phyloP scores from a whole-genome alignment of 768 basidiomycete species.

The Suillus subalutaceus region DNA sequence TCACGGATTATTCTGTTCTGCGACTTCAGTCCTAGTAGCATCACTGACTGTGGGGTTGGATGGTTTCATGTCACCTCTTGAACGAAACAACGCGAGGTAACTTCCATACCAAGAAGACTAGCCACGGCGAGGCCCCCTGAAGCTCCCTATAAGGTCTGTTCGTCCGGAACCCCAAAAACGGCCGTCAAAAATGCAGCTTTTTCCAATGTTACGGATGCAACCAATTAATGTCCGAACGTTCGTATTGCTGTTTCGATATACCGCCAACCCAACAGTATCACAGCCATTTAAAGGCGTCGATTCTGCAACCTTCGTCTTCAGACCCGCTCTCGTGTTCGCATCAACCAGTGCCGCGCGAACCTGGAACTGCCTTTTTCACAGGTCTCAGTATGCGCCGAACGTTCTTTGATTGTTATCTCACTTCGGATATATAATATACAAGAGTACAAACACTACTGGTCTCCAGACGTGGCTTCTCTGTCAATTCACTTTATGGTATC shows the following conservation, averaged over 20 bases:
- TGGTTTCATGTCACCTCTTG: too few relatives aligned
- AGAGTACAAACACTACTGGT: background rate
- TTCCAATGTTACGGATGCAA: too few relatives aligned
- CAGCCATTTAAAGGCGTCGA: slow-evolving; percentile 57
- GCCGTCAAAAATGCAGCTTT: too few relatives aligned
- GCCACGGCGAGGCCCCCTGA: too few relatives aligned
- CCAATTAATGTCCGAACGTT: too few relatives aligned
- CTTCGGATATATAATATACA: slow-evolving; percentile 12
- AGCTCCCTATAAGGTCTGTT: too few relatives aligned
- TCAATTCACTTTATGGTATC: background rate
- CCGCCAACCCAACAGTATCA: slow-evolving; percentile 12
- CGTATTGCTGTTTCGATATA: background rate
- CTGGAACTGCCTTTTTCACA: slow-evolving; percentile 42
- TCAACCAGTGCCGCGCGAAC: slow-evolving; percentile 66
- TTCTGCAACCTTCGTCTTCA: background rate
- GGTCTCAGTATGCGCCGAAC: slow-evolving; percentile 70
- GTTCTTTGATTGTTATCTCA: slow-evolving; percentile 77
- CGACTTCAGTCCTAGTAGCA: too few relatives aligned
- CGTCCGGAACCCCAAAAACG: too few relatives aligned
- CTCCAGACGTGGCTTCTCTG: background rate
- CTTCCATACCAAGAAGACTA: too few relatives aligned
- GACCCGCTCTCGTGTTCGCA: slow-evolving; percentile 47
- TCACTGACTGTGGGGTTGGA: too few relatives aligned
- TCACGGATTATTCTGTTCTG: too few relatives aligned
- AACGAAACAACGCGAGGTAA: too few relatives aligned